These are phyloP conservation scores for Tuber umbilicatum DNA, from an alignment of 495 filamentous ascomycete species.

Conservation along the genomic window DNA sequence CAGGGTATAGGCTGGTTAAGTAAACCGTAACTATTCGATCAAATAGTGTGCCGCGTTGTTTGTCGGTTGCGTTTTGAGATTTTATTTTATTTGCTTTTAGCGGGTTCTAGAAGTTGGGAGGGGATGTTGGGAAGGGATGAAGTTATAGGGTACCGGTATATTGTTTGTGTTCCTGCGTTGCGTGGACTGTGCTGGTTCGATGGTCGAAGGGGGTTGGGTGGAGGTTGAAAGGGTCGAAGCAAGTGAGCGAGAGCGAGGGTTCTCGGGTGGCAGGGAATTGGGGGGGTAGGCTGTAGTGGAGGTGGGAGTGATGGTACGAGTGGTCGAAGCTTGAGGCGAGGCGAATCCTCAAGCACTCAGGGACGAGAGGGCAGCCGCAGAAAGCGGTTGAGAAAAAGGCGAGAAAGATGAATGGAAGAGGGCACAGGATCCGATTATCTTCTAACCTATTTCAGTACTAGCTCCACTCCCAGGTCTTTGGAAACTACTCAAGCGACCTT, in stretches of 20 bases:
- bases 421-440: background rate
- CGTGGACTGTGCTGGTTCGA: conserved; percentile 5
- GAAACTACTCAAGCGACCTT: background rate
- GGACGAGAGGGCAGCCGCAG: background rate
- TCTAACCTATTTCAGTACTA: background rate
- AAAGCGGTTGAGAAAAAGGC: background rate
- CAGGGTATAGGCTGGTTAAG: background rate
- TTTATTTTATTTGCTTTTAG: conserved; percentile 3
- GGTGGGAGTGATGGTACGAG: conserved; percentile 1
- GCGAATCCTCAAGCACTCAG: background rate
- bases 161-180: conserved; percentile 10
- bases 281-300: background rate
- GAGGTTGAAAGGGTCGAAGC: background rate
- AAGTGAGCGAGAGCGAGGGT: background rate
- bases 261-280: background rate
- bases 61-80: background rate
- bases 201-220: conserved; percentile 3
- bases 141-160: background rate
- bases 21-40: background rate
- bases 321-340: background rate
- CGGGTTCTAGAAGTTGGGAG: background rate
- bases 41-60: conserved; percentile 1
- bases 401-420: background rate
- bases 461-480: background rate
- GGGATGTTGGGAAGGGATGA: background rate